Evolutionary conservation across 2,329 filamentous ascomycete species (phyloP), one percentile per base, ranked within the genome.

Genomic region (Clonostachys sp.): DNA sequence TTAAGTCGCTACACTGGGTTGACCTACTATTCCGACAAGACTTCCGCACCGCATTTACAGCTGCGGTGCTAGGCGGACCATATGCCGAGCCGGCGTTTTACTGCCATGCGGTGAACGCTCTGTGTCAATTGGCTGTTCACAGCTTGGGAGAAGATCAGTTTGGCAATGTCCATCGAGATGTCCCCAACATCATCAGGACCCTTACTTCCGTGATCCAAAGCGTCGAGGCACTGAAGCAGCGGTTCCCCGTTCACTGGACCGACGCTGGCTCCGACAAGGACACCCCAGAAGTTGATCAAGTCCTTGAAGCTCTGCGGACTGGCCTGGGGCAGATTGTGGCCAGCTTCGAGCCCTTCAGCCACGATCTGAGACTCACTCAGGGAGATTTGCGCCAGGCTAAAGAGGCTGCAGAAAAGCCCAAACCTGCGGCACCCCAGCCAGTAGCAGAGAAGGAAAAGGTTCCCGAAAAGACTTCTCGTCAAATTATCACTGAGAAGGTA

Each of bases 141-240:
- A 92, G 87, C 64, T 68, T 96, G 46, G 72, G 73, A 5, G 91
- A 97, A 64, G 92, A 97, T 62, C 78, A 78, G 42, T 94, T 84
- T 60, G 92, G 92, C 13, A 87, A 89, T 55, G 92, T 95, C n/a
- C 86, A 95, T 54, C 77, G 83, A 41, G 88, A 94, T 53, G 83
- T 97, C 3, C 81, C 87, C 1, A 70, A 69, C 44, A 84, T 95
- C 48, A 81, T 96, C 45, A 80, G 86, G 42, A 81, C 83, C 2
- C 80, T 95, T 51, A 91, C 89, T 1, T 56, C 64, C 1, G 83
- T 87, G 1, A 83, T 91, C 48, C 76, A 72, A 47, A 82, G 82
- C 54, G 70, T 96, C 5, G 86, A 95, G 57, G 68, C 62, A 2
- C 90, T 95, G 60, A 75, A 83, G 53, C 63, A 64, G 8, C 67